phyloP scores from a whole-genome alignment of 2,329 filamentous ascomycete species.

The Trichoderma afroharzianum region DNA sequence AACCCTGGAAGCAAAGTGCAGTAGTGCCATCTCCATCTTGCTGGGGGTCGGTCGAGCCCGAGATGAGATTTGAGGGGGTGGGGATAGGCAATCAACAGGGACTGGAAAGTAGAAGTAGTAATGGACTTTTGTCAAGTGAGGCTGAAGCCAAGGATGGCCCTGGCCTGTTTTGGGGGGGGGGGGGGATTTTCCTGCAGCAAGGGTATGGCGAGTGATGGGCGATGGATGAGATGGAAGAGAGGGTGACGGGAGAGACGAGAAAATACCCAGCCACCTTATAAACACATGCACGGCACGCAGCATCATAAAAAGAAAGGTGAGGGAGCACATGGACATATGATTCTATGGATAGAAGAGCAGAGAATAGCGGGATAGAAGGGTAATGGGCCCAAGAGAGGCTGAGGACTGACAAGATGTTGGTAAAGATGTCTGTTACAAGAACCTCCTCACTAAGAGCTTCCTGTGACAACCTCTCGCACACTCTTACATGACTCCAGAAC shows the following conservation, averaged over 20 bases:
- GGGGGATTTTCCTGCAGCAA: neutral
- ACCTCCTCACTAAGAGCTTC: neutral
- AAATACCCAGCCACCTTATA: neutral
- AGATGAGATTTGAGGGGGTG: neutral
- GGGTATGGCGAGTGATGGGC: neutral
- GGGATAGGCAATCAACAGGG: neutral
- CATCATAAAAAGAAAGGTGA: neutral
- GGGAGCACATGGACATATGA: neutral
- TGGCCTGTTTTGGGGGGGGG: neutral
- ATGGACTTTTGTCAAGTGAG: neutral
- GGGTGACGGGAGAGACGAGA: neutral
- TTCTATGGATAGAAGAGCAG: neutral
- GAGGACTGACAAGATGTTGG: neutral
- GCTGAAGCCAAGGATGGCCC: conserved; percentile 1
- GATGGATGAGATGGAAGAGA: neutral
- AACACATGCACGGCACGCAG: neutral
- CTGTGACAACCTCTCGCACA: neutral
- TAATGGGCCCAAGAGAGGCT: neutral
- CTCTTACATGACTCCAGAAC: neutral
- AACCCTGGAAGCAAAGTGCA: neutral
- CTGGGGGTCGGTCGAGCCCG: neutral
- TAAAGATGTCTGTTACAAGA: neutral
- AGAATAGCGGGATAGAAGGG: neutral
- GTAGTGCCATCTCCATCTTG: neutral
- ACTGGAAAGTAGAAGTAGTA: neutral